Evolutionary conservation across 306 rosid species (phyloP).

Genomic region (Betula pendula): DNA sequence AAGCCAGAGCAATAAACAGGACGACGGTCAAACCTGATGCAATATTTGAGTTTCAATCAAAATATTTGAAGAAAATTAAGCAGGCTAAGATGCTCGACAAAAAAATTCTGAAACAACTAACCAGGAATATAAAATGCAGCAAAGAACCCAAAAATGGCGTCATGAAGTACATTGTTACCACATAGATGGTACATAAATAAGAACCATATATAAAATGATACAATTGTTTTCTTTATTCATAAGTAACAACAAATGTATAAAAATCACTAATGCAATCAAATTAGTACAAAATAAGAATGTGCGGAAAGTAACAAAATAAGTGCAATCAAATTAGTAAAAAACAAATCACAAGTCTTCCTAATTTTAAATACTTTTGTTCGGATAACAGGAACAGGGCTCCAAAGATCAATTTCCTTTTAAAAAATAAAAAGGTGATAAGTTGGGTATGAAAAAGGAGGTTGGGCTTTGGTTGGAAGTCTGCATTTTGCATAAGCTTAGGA

Average conservation of each 20-base stretch:
- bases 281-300: too few species aligned
- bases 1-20: conserved; percentile 9
- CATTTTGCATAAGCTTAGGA: too few species aligned
- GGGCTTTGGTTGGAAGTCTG: too few species aligned
- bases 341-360: too few species aligned
- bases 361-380: not conserved
- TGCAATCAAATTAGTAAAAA: too few species aligned
- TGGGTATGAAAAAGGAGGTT: too few species aligned
- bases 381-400: not conserved
- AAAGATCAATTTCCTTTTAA: not conserved
- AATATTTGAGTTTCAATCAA: conserved; percentile 17
- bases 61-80: conserved; percentile 10
- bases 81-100: conserved; percentile 4
- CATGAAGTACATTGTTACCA: not conserved
- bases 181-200: not conserved
- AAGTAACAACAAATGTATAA: not conserved
- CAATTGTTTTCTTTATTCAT: not conserved
- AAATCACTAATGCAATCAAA: too few species aligned
- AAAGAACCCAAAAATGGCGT: conserved; percentile 4
- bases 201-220: not conserved
- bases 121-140: not conserved
- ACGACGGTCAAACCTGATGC: conserved; percentile 56
- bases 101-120: conserved; percentile 12
- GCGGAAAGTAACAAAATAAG: too few species aligned
- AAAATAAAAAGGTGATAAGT: too few species aligned